Evolutionary conservation across 495 filamentous ascomycete species (phyloP).

Genomic region (Aspergillus ostianus): DNA sequence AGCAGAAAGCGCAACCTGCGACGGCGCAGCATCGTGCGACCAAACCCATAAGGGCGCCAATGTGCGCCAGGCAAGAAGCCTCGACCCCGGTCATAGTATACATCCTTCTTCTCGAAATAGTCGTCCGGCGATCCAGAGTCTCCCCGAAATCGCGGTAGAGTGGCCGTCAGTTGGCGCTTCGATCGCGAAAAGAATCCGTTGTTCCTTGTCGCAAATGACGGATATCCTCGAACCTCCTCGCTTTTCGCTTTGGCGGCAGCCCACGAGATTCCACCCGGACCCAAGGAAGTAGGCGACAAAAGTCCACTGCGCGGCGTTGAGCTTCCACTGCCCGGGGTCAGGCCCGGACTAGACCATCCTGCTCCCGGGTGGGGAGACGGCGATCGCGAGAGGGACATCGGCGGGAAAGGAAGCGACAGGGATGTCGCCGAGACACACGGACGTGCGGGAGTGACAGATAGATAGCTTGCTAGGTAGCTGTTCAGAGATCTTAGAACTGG

Average conservation of each 20-base stretch:
- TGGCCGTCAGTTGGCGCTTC: constrained; percentile 69
- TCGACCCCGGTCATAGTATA: constrained; percentile 50
- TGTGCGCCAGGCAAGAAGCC: constrained; percentile 23
- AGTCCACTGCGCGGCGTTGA: constrained; percentile 60
- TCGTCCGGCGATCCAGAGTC: constrained; percentile 28
- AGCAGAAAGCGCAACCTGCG: constrained; percentile 60
- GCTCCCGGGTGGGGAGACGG: constrained; percentile 77
- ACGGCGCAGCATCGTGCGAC: constrained; percentile 47
- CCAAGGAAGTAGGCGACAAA: constrained; percentile 35
- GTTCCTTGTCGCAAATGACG: constrained; percentile 75
- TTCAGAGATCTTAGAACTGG: not conserved
- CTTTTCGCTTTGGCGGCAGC: constrained; percentile 73
- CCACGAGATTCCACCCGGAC: constrained; percentile 66
- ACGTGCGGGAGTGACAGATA: not conserved
- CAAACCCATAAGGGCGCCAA: constrained; percentile 30
- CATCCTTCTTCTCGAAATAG: constrained; percentile 79
- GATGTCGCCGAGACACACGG: not conserved
- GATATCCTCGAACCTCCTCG: constrained; percentile 72
- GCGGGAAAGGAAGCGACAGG: constrained; percentile 12
- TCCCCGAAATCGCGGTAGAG: constrained; percentile 65
- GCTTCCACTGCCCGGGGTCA: constrained; percentile 67
- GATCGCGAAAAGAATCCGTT: constrained; percentile 81
- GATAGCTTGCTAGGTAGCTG: not conserved
- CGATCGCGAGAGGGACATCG: constrained; percentile 82
- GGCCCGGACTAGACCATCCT: constrained; percentile 84